A percentile compares a stretch with the other conserved stretches of the same genome.
Evolutionary conservation across 495 filamentous ascomycete species (phyloP).

Genomic region (Talaromyces liani): DNA sequence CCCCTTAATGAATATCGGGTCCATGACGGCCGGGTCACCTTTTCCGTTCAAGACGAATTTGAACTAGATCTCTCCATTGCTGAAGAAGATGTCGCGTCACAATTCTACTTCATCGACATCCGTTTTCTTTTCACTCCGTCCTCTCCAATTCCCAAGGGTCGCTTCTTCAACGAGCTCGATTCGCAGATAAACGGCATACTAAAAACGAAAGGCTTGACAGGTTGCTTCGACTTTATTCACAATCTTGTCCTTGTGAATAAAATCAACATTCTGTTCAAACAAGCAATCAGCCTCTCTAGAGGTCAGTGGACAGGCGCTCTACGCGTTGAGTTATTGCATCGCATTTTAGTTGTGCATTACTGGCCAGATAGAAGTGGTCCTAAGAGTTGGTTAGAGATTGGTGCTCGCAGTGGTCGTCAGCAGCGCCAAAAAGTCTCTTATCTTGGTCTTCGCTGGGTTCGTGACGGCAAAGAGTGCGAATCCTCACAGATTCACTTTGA

Average conservation of each 20-base stretch:
- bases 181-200: conserved; percentile 61
- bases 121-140: conserved; percentile 74
- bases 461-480: conserved; percentile 65
- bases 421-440: conserved; percentile 34
- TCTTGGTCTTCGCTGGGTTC: conserved; percentile 75
- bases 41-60: conserved; percentile 75
- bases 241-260: conserved; percentile 82
- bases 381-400: conserved; percentile 90
- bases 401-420: conserved; percentile 56
- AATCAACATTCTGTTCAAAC: conserved; percentile 66
- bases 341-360: conserved; percentile 81
- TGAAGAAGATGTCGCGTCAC: conserved; percentile 67
- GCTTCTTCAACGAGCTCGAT: conserved; percentile 58
- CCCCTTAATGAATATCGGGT: conserved; percentile 69
- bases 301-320: conserved; percentile 70
- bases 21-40: conserved; percentile 75
- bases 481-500: conserved; percentile 59
- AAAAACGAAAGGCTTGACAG: conserved; percentile 54
- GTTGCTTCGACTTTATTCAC: conserved; percentile 79
- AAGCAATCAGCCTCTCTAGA: conserved; percentile 59
- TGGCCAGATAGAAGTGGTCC: conserved; percentile 61
- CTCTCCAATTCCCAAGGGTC: conserved; percentile 47
- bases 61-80: conserved; percentile 87
- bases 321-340: conserved; percentile 64
- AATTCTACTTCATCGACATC: conserved; percentile 90